phyloP scores from a whole-genome alignment of 2,329 filamentous ascomycete genomes.

The Scytalidium lignicola region DNA sequence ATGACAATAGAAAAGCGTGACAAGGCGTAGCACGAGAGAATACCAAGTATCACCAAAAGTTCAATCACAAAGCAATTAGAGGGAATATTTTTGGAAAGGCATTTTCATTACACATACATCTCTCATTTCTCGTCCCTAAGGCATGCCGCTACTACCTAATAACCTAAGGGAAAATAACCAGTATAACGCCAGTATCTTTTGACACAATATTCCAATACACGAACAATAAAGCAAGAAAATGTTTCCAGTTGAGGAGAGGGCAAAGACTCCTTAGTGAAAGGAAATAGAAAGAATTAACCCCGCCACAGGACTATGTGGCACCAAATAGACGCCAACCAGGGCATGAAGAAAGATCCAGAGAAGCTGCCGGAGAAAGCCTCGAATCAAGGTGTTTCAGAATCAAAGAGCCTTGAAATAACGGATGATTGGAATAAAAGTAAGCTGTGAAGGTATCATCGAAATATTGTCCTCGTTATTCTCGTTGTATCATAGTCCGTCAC shows the following conservation, averaged over 20 bases:
- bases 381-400: not conserved
- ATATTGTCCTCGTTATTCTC: not conserved
- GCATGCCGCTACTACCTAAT: not conserved
- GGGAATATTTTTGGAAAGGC: not conserved
- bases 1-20: no score
- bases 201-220: not conserved
- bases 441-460: not conserved
- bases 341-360: not conserved
- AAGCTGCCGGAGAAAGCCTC: not conserved
- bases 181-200: not conserved
- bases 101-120: not conserved
- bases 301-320: not conserved
- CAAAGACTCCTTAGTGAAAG: not conserved
- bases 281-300: not conserved
- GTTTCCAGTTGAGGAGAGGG: not conserved
- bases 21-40: no score
- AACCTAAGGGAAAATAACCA: not conserved
- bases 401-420: not conserved
- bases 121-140: not conserved
- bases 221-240: not conserved
- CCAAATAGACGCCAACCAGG: constrained; percentile 2
- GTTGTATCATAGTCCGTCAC: constrained; percentile 2
- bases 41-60: no score
- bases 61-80: not conserved
- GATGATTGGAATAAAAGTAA: not conserved